A percentile compares a stretch with the other conserved stretches of the same genome.
Evolutionary conservation across 2,329 filamentous ascomycete genomes (phyloP).

Genomic region (Monosporascus ibericus): DNA sequence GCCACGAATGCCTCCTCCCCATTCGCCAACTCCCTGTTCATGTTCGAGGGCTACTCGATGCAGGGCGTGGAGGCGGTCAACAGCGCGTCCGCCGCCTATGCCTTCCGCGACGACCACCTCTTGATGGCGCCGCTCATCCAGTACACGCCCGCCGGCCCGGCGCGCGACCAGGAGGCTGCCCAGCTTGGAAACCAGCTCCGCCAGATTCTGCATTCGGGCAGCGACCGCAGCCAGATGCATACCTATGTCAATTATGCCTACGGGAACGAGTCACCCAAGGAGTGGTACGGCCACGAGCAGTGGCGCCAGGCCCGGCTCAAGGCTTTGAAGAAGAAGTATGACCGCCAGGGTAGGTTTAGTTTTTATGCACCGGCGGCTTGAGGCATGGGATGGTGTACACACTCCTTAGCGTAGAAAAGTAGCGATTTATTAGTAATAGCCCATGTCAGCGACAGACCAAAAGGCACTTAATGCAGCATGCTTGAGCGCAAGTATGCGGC

Average conservation of each 20-base stretch:
- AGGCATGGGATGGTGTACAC: too few relatives aligned
- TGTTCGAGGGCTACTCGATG: conserved; percentile 50
- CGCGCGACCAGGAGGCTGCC: conserved; percentile 26
- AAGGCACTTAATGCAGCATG: too few relatives aligned
- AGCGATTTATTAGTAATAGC: too few relatives aligned
- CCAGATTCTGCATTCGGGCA: conserved; percentile 26
- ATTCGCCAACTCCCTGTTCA: conserved; percentile 38
- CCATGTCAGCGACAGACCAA: too few relatives aligned
- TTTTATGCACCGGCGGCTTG: background rate
- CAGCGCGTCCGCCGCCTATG: conserved; percentile 34
- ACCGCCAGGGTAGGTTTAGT: conserved; percentile 25
- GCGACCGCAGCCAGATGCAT: conserved; percentile 14
- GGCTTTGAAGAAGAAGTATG: conserved; percentile 29
- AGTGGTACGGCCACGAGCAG: conserved; percentile 31
- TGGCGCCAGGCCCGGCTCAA: conserved; percentile 32
- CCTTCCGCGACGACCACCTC: conserved; percentile 38
- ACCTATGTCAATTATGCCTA: conserved; percentile 32
- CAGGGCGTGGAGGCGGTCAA: conserved; percentile 35
- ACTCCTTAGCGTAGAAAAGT: too few relatives aligned
- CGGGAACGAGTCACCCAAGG: conserved; percentile 24
- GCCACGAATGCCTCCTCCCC: conserved; percentile 18
- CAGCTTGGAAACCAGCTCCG: conserved; percentile 32
- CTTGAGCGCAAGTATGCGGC: too few relatives aligned
- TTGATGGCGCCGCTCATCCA: conserved; percentile 32
- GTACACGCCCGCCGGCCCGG: conserved; percentile 27